A percentile compares a stretch with the other conserved stretches of the same genome.
phyloP scores from a whole-genome alignment of 108 stramenopile species.

The Poteriospumella lacustris region DNA sequence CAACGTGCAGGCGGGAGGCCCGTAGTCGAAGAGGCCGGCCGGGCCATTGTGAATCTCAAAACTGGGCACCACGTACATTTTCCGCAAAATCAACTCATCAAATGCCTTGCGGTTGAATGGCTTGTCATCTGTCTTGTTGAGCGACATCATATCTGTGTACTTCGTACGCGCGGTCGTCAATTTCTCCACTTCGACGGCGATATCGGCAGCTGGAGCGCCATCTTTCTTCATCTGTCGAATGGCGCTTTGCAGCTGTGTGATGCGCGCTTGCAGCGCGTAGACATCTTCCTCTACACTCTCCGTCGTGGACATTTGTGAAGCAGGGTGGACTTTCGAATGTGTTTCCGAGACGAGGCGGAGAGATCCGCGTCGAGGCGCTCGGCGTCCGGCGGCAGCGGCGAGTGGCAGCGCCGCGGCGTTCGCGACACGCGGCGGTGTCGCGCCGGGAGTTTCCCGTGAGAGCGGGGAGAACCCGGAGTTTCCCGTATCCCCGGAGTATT shows the following conservation, averaged over 20 bases:
- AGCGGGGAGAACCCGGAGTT: no score
- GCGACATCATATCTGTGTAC: neutral
- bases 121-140: neutral
- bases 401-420: no score
- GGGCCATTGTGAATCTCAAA: conserved; percentile 99
- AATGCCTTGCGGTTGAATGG: conserved; percentile 68
- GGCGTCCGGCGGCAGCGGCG: no score
- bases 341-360: no score
- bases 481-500: no score
- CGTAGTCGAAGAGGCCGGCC: conserved; percentile 94
- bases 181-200: neutral
- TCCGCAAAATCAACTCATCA: conserved; percentile 87
- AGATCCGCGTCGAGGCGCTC: no score
- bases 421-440: no score
- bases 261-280: neutral
- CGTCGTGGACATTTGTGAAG: no score
- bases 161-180: neutral
- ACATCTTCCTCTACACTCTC: conserved; percentile 12
- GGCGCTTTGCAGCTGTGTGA: conserved; percentile 11
- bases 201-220: conserved; percentile 6
- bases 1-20: conserved; percentile 91
- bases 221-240: conserved; percentile 27
- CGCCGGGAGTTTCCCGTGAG: no score
- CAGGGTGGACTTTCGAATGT: no score
- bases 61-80: conserved; percentile 96